phyloP scores from a whole-genome alignment of 1,284 basidiomycete species.

The Pseudozyma thailandica region DNA sequence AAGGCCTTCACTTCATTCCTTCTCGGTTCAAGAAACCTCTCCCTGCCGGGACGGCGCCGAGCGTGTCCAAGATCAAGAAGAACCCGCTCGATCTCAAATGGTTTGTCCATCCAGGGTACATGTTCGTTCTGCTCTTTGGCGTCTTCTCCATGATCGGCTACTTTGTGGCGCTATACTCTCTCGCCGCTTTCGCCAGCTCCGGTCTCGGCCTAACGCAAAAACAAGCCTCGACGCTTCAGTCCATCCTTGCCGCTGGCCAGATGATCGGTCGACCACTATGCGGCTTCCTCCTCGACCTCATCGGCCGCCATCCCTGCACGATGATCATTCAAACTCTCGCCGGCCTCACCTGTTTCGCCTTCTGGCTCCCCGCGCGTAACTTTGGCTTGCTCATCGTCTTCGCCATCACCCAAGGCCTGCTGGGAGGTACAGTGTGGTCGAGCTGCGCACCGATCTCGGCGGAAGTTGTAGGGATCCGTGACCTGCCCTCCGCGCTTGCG shows the following conservation, averaged over 20 bases:
- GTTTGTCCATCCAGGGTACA: conserved; percentile 64
- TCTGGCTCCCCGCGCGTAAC: conserved; percentile 69
- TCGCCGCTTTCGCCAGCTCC: conserved; percentile 70
- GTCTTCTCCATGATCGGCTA: conserved; percentile 68
- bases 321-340: conserved; percentile 68
- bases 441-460: conserved; percentile 67
- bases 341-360: conserved; percentile 68
- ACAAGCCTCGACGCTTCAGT: conserved; percentile 69
- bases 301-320: conserved; percentile 69
- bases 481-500: conserved; percentile 69
- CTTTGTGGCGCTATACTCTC: conserved; percentile 70
- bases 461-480: conserved; percentile 69
- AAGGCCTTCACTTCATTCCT: conserved; percentile 22
- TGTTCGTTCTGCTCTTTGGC: conserved; percentile 58
- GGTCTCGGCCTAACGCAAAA: conserved; percentile 69
- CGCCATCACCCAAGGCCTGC: conserved; percentile 69
- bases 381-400: conserved; percentile 69
- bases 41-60: conserved; percentile 28
- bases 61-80: conserved; percentile 46
- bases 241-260: conserved; percentile 70
- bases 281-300: conserved; percentile 68
- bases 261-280: conserved; percentile 70
- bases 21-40: neutral
- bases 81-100: conserved; percentile 55
- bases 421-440: conserved; percentile 69